A percentile compares a stretch with the other conserved stretches of the same genome.
These are phyloP conservation scores for Ceratocystis huliohia DNA, from an alignment of 2,329 filamentous ascomycete genomes.

Conservation along the genomic window DNA sequence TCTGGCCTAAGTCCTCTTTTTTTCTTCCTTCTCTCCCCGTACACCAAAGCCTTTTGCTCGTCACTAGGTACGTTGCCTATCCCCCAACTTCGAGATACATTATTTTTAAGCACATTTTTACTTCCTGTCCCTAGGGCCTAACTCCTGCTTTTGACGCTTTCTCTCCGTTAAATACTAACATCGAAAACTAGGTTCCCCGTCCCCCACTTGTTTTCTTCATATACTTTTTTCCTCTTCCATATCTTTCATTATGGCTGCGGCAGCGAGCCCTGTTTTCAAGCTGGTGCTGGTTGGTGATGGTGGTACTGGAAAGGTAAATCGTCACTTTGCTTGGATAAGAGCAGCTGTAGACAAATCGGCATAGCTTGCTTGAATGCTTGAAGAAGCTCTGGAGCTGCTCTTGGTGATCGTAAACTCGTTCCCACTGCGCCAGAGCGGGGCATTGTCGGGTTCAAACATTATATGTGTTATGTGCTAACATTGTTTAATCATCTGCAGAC, in stretches of 20 bases:
- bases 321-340: background rate
- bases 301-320: constrained; percentile 87
- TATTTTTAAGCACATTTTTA: background rate
- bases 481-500: constrained; percentile 46
- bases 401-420: background rate
- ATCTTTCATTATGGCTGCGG: constrained; percentile 23
- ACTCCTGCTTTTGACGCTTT: background rate
- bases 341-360: background rate
- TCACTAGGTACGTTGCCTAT: constrained; percentile 17
- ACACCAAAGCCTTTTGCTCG: constrained; percentile 19
- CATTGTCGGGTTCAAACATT: background rate
- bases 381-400: background rate
- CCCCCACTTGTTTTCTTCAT: constrained; percentile 38
- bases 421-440: constrained; percentile 15
- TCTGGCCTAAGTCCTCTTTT: constrained; percentile 20
- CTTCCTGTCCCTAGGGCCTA: background rate
- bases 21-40: constrained; percentile 18
- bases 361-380: background rate
- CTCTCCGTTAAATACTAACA: constrained; percentile 13
- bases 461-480: background rate
- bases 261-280: constrained; percentile 72
- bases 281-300: constrained; percentile 98
- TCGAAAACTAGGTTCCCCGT: constrained; percentile 18
- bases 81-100: background rate
- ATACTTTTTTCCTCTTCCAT: constrained; percentile 23